Base-by-base conservation (phyloP, 2,329 filamentous ascomycete species). In the Fusarium xylarioides region DNA sequence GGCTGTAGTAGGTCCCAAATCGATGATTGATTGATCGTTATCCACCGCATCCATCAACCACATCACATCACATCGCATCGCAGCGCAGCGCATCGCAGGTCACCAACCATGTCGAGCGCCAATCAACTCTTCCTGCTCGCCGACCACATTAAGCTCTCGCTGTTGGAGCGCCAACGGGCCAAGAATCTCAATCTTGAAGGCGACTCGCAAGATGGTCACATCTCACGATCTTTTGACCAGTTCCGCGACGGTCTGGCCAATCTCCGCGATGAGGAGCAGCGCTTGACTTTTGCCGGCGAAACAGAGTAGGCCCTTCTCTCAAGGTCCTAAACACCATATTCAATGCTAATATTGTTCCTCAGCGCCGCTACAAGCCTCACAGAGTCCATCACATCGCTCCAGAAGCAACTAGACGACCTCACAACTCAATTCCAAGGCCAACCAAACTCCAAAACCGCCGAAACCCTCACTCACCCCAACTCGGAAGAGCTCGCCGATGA, bases 91-190 rank as follows among this genome's bases (percentile, higher is more conserved):
- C 32, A 63, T 54, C 54, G 35, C 32, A 62, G 16, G 16, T 43
- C 58, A 35, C 28, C 66, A 68, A 59, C 61, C 63, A 83, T 83
- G 81, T 80, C 81, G 44, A 91, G 88, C 76, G 83, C 88, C 43
- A 91, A 90, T 79, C 95, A 98, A 82, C 91, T 98, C 75, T 94
- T 95, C 81, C 92, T 98, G 60, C 90, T 98, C 65, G 94, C 95
- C 79, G 96, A 99, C 84, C 95, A 98, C 83, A 93, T 98, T 87
- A 98, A 98, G 84, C 90, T 98, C 70, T 97, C 95, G 19, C 88
- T 99, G 21, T 91, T 98, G 32, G 96, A 98, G 85, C 91, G 95
- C 66, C 92, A 97, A 84, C 91, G 95, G 66, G 94, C 95, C 54
- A 90, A 94, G 77, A 93, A 91, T 19, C 88, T 97, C 49, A 91